Base-by-base conservation (phyloP, 2,329 filamentous ascomycete species). In the Verticillium dahliae region DNA sequence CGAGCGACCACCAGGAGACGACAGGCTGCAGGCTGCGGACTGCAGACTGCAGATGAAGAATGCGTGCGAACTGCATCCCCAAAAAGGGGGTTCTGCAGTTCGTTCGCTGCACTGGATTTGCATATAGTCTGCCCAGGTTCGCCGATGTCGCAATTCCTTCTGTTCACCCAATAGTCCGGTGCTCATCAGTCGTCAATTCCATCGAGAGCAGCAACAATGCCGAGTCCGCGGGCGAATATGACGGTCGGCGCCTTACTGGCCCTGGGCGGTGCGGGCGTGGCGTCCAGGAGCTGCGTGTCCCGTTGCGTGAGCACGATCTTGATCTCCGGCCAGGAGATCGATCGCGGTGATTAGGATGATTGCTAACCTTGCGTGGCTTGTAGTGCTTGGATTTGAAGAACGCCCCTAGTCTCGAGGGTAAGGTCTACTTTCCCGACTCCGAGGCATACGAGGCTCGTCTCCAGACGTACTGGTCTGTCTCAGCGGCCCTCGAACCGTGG, bases 391-490 rank as follows among this genome's bases (percentile, higher is more conserved):
- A 65, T 31, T 66, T 74, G 39, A 61, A 61, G 18, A 67, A 65
- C 31, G 56, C 59, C 4, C 61, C 64, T 2, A 66, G 67, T 2
- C 66, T 75, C 6, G 61, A 63, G 6, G 69, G 68, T 45, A 70
- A 73, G 62, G 68, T 74, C 45, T 67, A 72, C 62, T 66, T 67
- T 5, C 71, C 70, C 6, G 62, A 69, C 22, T 68, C 68, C 3
- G 60, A 60, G 18, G 66, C 66, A 15, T 75, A 74, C 57, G 58
- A 64, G 34, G 68, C 68, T 9, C 71, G 73, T 6, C 67, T 75
- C 58, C 65, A 68, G 31, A 70, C 72, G 1, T 76, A 76, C 68
- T 77, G 72, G 71, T 76, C 74, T 5, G 62, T 66, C 39, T 73
- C 72, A 38, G 75, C 75, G 1, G 73, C 73, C 7, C 63, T 76